phyloP scores from a whole-genome alignment of 2,329 filamentous ascomycete genomes.

The Colletotrichum tofieldiae region DNA sequence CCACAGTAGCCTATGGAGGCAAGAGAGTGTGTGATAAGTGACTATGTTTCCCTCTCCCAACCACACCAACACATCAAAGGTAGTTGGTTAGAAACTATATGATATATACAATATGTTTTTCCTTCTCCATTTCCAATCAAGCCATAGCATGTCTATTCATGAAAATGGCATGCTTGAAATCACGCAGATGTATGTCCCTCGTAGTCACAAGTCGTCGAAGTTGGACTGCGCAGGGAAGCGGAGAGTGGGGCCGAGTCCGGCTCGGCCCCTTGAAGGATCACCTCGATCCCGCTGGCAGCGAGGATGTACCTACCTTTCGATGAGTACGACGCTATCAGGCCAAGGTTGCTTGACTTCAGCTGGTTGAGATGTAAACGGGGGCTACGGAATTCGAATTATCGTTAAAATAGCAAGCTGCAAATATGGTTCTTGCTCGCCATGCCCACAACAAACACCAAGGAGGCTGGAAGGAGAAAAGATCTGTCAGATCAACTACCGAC shows the following conservation, averaged over 20 bases:
- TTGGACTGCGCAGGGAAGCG: background rate
- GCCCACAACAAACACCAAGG: background rate
- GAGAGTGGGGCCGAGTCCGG: conserved; percentile 21
- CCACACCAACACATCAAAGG: too few relatives aligned
- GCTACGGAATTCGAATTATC: background rate
- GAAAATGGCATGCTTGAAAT: too few relatives aligned
- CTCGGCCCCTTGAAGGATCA: conserved; percentile 30
- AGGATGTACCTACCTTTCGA: conserved; percentile 12
- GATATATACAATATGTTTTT: background rate
- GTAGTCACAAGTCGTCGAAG: background rate
- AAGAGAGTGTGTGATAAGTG: too few relatives aligned
- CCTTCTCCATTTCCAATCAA: background rate
- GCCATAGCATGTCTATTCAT: background rate
- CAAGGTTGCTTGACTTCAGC: background rate
- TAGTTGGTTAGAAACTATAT: background rate
- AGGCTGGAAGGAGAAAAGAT: background rate
- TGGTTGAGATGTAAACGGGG: background rate
- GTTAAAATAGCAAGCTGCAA: background rate
- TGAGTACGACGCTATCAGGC: background rate
- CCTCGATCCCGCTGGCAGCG: conserved; percentile 20
- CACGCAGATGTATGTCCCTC: too few relatives aligned
- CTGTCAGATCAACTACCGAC: background rate
- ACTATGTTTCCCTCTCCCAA: too few relatives aligned
- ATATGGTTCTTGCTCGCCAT: background rate
- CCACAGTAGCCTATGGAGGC: too few relatives aligned